phyloP scores from a whole-genome alignment of 192 early-diverging fungal species.

The Borealophlyctis nickersoniae region DNA sequence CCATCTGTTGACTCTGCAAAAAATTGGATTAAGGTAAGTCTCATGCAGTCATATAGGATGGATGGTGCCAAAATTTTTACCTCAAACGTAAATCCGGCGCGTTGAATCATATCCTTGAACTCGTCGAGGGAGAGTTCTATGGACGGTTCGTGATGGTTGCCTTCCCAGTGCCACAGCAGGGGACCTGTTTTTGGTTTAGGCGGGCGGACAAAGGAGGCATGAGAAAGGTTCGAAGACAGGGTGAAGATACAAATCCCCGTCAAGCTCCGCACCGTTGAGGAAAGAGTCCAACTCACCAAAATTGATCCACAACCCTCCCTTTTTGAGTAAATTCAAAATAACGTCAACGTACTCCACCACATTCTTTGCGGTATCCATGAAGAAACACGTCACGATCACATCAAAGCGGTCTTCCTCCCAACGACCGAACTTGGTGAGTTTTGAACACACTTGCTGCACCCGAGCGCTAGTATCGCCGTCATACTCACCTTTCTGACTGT shows the following conservation, averaged over 20 bases:
- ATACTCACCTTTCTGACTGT: slow-evolving; percentile 49
- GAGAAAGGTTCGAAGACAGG: not conserved
- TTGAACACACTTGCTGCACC: not conserved
- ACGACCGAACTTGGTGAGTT: not conserved
- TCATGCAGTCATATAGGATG: not conserved
- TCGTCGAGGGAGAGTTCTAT: slow-evolving; percentile 88
- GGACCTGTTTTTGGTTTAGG: slow-evolving; percentile 56
- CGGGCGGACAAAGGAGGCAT: not conserved
- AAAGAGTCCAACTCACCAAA: slow-evolving; percentile 26
- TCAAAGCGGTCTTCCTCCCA: slow-evolving; percentile 67
- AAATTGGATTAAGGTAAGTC: not conserved
- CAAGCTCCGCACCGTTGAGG: too few relatives aligned
- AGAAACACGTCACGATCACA: slow-evolving; percentile 91
- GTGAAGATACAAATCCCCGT: slow-evolving; percentile 9
- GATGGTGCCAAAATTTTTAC: slow-evolving; percentile 36
- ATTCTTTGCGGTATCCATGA: slow-evolving; percentile 96
- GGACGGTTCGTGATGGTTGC: slow-evolving; percentile 71
- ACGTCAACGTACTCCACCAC: slow-evolving; percentile 83
- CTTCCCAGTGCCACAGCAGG: slow-evolving; percentile 87
- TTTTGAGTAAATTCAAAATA: slow-evolving; percentile 73
- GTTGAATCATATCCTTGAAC: slow-evolving; percentile 48
- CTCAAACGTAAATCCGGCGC: slow-evolving; percentile 65
- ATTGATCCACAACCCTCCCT: slow-evolving; percentile 48
- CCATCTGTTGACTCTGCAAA: slow-evolving; percentile 52
- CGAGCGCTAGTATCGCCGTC: not conserved